phyloP scores from a whole-genome alignment of 352 stramenopile species.

The Pythium dissimile region DNA sequence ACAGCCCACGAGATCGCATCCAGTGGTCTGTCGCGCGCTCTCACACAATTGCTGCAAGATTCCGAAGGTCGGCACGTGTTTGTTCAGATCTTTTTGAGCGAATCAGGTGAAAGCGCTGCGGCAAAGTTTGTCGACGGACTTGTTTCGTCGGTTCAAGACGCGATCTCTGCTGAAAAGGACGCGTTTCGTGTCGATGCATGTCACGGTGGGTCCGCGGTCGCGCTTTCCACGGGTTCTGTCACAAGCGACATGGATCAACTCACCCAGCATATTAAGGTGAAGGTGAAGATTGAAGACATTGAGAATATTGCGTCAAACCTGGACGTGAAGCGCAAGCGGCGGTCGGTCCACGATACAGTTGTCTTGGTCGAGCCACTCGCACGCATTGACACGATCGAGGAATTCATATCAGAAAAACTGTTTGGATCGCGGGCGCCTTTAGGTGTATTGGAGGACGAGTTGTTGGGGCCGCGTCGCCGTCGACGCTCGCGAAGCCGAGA shows the following conservation, averaged over 20 bases:
- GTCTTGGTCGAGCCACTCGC: constrained; percentile 75
- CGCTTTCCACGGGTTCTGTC: constrained; percentile 20
- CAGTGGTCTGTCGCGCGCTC: constrained; percentile 46
- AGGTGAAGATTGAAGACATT: constrained; percentile 55
- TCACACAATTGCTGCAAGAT: constrained; percentile 33
- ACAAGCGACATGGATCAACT: constrained; percentile 57
- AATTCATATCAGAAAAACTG: constrained; percentile 68
- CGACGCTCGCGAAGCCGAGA: constrained; percentile 27
- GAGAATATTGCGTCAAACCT: background rate
- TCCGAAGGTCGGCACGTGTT: constrained; percentile 34
- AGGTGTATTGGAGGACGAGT: constrained; percentile 26
- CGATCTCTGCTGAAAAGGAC: constrained; percentile 63
- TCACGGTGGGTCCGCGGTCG: background rate
- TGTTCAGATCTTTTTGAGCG: constrained; percentile 22
- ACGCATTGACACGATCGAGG: constrained; percentile 73
- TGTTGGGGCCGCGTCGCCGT: background rate
- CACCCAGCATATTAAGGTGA: constrained; percentile 71
- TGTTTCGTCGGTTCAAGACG: constrained; percentile 46
- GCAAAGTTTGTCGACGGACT: constrained; percentile 25
- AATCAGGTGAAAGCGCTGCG: background rate
- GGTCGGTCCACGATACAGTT: constrained; percentile 56
- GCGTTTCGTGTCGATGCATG: constrained; percentile 34
- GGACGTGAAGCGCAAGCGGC: constrained; percentile 34
- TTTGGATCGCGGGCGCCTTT: constrained; percentile 44
- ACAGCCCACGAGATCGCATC: constrained; percentile 61